phyloP scores from a whole-genome alignment of 1,284 basidiomycete species.

The Mrakiaceae sp. region DNA sequence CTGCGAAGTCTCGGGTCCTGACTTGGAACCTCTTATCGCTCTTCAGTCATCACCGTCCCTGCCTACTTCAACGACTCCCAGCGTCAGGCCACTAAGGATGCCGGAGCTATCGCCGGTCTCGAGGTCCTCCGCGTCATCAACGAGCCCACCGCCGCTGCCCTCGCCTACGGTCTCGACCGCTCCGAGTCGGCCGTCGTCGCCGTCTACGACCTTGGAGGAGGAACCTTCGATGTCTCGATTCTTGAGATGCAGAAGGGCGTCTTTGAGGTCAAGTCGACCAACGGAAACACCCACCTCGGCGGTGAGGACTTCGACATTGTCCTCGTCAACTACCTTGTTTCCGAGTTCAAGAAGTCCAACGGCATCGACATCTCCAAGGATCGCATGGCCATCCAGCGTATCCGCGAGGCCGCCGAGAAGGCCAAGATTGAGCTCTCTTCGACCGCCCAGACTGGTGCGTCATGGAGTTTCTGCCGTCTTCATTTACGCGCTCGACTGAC shows the following conservation, averaged over 20 bases:
- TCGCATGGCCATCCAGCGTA: constrained; percentile 96
- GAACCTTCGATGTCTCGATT: constrained; percentile 97
- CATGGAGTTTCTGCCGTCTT: not conserved
- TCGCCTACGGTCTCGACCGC: constrained; percentile 92
- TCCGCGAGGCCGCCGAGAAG: constrained; percentile 97
- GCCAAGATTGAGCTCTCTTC: constrained; percentile 97
- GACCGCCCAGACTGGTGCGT: constrained; percentile 57
- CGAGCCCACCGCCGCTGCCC: constrained; percentile 93
- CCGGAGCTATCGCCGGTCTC: constrained; percentile 91
- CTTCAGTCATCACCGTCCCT: constrained; percentile 82
- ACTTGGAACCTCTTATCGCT: not conserved
- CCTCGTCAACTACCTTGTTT: constrained; percentile 75
- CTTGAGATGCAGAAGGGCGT: constrained; percentile 36
- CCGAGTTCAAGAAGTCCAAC: constrained; percentile 88
- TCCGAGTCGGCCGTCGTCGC: constrained; percentile 84
- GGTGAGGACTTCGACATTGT: constrained; percentile 96
- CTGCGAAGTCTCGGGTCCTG: not conserved
- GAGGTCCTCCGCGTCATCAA: constrained; percentile 96
- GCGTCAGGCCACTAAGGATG: constrained; percentile 97
- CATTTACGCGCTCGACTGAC: not conserved
- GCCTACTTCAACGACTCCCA: constrained; percentile 99
- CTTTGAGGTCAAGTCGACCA: constrained; percentile 78
- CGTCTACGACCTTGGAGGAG: constrained; percentile 96
- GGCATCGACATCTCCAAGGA: constrained; percentile 74
- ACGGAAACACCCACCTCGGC: constrained; percentile 96